Base-by-base conservation (phyloP, 257 asterid genomes). In the Phtheirospermum japonicum region DNA sequence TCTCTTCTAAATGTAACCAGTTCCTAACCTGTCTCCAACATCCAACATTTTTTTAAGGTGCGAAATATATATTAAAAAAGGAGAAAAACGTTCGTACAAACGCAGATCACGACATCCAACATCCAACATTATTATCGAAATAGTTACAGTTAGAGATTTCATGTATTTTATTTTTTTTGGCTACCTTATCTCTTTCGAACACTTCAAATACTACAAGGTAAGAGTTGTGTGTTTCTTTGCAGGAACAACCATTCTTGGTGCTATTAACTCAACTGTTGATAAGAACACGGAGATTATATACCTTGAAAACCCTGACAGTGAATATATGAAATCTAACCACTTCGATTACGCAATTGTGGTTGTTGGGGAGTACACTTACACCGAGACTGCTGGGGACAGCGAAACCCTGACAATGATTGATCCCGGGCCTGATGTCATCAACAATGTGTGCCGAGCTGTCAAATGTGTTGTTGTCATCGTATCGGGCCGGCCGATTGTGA, bases 211-310 rank as follows among this genome's bases (percentile, higher is more conserved):
- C 45, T 39, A 42, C 0, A 46, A 46, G 53, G 23, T 28, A 43
- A 23, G 61, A 42, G 61, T 18, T 16, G 48, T 59, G 30, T 20
- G 40, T 28, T 52, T 63, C 66, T 20, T 64, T 66, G 28, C 83
- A 89, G 96, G 96, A 56, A 86, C 97, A 19, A 86, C 94, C 43
- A 86, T 89, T 71, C 89, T 86, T 33, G 72, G 73, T 58, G 95
- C 97, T 52, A 78, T 89, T 9, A 80, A 68, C 8, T 79, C 94
- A 50, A 61, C 88, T 26, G 88, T 86, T 7, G 91, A 76, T 66
- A 77, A 77, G 73, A 74, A 68, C 71, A 81, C 94, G 9, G 69
- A 86, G 69, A 81, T 89, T 6, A 46, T 70, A 53, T 86, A 65
- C 74, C 63, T 80, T 45, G 91, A 86, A 75, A 84, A 79, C 62